Evolutionary conservation across 2,329 filamentous ascomycete genomes (phyloP), one percentile per base, ranked within the genome.

Genomic region (Chrysoporthe puriensis): DNA sequence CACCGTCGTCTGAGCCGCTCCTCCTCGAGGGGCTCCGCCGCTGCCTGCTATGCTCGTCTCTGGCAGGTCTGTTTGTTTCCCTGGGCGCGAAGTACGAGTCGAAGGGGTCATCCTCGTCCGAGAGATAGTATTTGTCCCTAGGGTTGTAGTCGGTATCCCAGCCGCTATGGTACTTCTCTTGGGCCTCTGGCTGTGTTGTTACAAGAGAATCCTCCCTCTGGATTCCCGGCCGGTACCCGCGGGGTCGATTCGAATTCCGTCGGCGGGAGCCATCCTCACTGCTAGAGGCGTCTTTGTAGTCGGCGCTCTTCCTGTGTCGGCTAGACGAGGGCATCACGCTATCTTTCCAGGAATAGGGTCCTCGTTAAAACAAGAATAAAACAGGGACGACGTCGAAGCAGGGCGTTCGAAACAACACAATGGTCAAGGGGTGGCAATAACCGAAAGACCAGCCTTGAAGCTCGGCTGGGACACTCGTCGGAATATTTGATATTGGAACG

Each of bases 121-220:
- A 72, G 21, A 73, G 63, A 36, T 73, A 72, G 59, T 69, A 72
- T 67, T 61, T 72, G 52, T 73, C 71, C 13, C 56, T 68, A 2
- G 71, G 69, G 16, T 71, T 66, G 64, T 72, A 73, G 59, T 72
- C 68, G 44, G 70, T 71, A 16, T 70, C 69, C 65, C 67, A 66
- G 6, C 60, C 64, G 36, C 57, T 46, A 13, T 70, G 61, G 36
- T 61, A 42, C 34, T 56, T 52, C 3, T 60, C 18, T n/a, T 57
- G 40, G 43, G 62, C 43, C 32, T 67, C 62, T 34, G 26, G 54
- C 42, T 64, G 14, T 56, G 32, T 46, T 50, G 43, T 69, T 58
- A 69, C 52, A 18, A 69, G 62, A 11, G 67, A 69, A 26, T 62
- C 65, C n/a, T 63, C 60, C 43, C 67, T 66, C 32, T 66, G 48